phyloP scores from a whole-genome alignment of 2,329 filamentous ascomycete species.

The Nemania sp. region DNA sequence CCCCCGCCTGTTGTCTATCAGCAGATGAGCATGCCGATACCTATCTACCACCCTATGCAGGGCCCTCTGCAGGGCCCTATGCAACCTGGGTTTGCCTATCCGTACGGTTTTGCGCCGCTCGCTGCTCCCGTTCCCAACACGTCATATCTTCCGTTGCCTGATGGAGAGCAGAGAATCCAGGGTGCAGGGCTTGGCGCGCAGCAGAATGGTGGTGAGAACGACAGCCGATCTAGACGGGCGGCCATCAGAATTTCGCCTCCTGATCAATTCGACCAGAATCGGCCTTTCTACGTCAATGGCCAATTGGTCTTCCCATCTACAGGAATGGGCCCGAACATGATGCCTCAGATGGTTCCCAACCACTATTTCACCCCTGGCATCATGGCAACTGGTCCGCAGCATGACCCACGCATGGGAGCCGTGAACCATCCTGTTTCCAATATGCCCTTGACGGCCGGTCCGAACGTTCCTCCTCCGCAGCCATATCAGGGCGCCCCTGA shows the following conservation, averaged over 20 bases:
- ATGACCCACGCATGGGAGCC: slow-evolving; percentile 24
- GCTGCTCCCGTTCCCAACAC: slow-evolving; percentile 18
- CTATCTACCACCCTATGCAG: slow-evolving; percentile 35
- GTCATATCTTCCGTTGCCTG: slow-evolving; percentile 20
- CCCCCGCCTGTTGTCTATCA: slow-evolving; percentile 31
- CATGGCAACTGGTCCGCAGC: slow-evolving; percentile 27
- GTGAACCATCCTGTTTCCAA: slow-evolving; percentile 12
- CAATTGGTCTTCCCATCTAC: slow-evolving; percentile 48
- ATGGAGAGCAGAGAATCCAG: slow-evolving; percentile 23
- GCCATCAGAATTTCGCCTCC: slow-evolving; percentile 46
- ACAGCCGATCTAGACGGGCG: slow-evolving; percentile 41
- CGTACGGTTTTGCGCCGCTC: slow-evolving; percentile 30
- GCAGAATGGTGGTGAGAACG: slow-evolving; percentile 30
- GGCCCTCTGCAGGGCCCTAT: slow-evolving; percentile 31
- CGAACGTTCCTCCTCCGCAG: slow-evolving; percentile 18
- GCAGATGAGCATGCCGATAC: slow-evolving; percentile 38
- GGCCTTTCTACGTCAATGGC: slow-evolving; percentile 52
- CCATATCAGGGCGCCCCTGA: slow-evolving; percentile 9
- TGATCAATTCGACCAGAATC: slow-evolving; percentile 52
- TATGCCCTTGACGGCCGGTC: neutral
- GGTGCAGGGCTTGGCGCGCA: slow-evolving; percentile 22
- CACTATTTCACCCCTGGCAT: slow-evolving; percentile 32
- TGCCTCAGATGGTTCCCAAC: slow-evolving; percentile 31
- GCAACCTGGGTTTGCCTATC: slow-evolving; percentile 30
- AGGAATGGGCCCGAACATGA: slow-evolving; percentile 24